These are phyloP conservation scores for Cryomyces minteri DNA, from an alignment of 495 filamentous ascomycete species.

Conservation along the genomic window DNA sequence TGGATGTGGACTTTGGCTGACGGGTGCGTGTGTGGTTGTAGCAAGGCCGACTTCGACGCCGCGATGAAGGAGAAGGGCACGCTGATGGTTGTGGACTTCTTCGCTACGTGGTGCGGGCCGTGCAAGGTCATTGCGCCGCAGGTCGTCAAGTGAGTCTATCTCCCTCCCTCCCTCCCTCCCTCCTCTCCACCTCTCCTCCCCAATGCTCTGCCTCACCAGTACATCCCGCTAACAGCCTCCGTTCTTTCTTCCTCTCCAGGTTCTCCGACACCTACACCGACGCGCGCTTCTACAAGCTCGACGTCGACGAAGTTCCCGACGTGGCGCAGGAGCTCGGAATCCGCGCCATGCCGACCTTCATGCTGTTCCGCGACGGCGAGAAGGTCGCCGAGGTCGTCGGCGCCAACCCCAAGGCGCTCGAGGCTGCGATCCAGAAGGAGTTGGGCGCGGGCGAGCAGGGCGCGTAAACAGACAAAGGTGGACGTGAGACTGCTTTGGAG, in stretches of 20 bases:
- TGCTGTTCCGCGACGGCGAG: constrained; percentile 64
- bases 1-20: not conserved
- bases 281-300: constrained; percentile 73
- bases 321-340: constrained; percentile 66
- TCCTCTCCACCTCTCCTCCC: constrained; percentile 4
- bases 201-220: not conserved
- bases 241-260: constrained; percentile 14
- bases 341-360: constrained; percentile 92
- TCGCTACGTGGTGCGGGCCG: constrained; percentile 85
- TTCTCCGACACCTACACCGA: constrained; percentile 33
- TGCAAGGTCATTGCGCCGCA: constrained; percentile 78
- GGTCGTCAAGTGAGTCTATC: constrained; percentile 37
- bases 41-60: constrained; percentile 40
- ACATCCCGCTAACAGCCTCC: not conserved
- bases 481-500: too few relatives aligned
- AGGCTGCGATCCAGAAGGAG: constrained; percentile 29
- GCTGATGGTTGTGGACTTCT: constrained; percentile 68
- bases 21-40: constrained; percentile 17
- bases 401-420: constrained; percentile 51
- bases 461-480: too few relatives aligned
- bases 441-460: too few relatives aligned
- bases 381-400: constrained; percentile 55
- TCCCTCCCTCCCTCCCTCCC: constrained; percentile 1
- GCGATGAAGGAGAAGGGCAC: constrained; percentile 26
- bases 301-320: constrained; percentile 67